Base-by-base conservation (phyloP, 805 yeast genomes). In the Candida easanensis region DNA sequence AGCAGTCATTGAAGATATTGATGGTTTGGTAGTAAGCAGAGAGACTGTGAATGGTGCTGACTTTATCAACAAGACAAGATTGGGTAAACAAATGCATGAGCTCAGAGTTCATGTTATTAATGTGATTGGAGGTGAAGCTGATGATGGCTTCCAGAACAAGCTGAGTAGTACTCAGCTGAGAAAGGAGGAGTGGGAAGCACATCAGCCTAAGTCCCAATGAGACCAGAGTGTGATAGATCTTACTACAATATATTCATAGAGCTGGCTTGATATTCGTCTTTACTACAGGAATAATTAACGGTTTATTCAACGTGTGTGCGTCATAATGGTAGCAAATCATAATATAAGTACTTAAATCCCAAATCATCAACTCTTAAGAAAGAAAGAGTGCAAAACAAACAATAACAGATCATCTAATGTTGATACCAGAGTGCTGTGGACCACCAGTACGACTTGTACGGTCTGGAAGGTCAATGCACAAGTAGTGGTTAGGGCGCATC, bases 391-490 rank as follows among this genome's bases (percentile, higher is more conserved):
- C n/a, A n/a, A n/a, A n/a, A n/a, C n/a, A n/a, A n/a, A n/a, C n/a
- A n/a, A n/a, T 20, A 15, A 34, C 25, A 26, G 33, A n/a, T 23
- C 26, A 23, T 23, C 26, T 23, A 11, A 23, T 23, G 26, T 8
- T 9, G 11, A 23, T 23, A 23, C 26, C 26, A 23, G 26, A 8
- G 11, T 72, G 26, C 11, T 23, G 26, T 9, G 26, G 26, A 23
- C 11, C 26, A 23, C 26, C 26, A 11, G 26, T 23, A 46, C 82
- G 73, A n/a, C 81, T 74, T 33, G 80, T 69, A 57, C 93, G 77
- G 60, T 88, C 97, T 1, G 93, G 89, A 57, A 88, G 96, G 58
- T 93, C 97, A 58, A 93, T 69, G 21, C 90, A 95, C 39, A 93
- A 66, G 25, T 70, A 72, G 45, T 77, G 82, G 35, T 69, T 69